A percentile compares a stretch with the other conserved stretches of the same genome.
Conservation (phyloP, 2,329 filamentous ascomycete genomes). For the Atkinsonella texensis region DNA sequence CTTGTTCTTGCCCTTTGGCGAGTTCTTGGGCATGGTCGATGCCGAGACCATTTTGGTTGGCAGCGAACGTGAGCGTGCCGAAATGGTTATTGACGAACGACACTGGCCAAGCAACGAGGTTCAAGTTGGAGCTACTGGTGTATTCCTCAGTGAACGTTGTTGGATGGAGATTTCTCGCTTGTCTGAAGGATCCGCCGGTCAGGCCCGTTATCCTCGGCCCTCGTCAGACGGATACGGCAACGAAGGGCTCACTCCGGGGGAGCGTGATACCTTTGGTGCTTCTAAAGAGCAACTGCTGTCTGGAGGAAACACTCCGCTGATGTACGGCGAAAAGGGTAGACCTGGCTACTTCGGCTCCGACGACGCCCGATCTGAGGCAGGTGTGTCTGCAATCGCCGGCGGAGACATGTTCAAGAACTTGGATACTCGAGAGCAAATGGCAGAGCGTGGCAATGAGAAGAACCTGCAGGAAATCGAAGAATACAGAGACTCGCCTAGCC, state of each 20-base stretch:
- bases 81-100: slow-evolving; percentile 83
- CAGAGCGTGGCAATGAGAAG: slow-evolving; percentile 87
- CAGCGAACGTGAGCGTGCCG: slow-evolving; percentile 82
- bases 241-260: slow-evolving; percentile 46
- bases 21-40: slow-evolving; percentile 84
- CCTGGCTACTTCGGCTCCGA: slow-evolving; percentile 74
- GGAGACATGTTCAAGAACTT: slow-evolving; percentile 98
- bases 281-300: slow-evolving; percentile 50
- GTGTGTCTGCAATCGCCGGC: slow-evolving; percentile 76
- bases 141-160: slow-evolving; percentile 91
- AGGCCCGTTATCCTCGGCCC: slow-evolving; percentile 22
- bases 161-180: slow-evolving; percentile 85
- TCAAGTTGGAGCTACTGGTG: slow-evolving; percentile 77
- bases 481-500: slow-evolving; percentile 60
- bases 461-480: slow-evolving; percentile 85
- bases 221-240: slow-evolving; percentile 55
- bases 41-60: slow-evolving; percentile 77
- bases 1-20: slow-evolving; percentile 86
- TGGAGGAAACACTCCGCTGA: slow-evolving; percentile 42
- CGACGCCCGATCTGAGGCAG: slow-evolving; percentile 83
- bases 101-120: slow-evolving; percentile 90
- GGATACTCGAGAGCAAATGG: slow-evolving; percentile 87
- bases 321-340: slow-evolving; percentile 62
- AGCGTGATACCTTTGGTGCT: slow-evolving; percentile 47
- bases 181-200: slow-evolving; percentile 45